Percentiles rank a stretch among this genome's conserved stretches.
phyloP scores from a whole-genome alignment of 2,329 filamentous ascomycete genomes.

The Talaromyces sp. region DNA sequence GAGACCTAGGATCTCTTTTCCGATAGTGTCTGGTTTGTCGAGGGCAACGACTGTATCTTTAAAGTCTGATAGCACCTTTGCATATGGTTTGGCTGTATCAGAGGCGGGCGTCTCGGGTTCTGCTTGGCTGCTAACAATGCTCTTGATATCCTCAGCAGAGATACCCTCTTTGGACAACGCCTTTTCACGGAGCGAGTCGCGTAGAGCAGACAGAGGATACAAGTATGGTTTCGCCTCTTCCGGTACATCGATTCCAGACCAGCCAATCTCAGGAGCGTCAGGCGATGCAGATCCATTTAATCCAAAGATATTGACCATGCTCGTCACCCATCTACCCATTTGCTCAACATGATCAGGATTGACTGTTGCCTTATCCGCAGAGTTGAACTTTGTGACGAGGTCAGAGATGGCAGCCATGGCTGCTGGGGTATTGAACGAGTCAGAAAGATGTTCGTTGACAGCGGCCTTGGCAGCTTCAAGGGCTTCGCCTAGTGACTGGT shows the following conservation, averaged over 20 bases:
- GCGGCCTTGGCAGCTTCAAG: conserved; percentile 55
- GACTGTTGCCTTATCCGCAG: conserved; percentile 45
- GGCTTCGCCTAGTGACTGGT: conserved; percentile 46
- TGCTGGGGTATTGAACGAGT: conserved; percentile 82
- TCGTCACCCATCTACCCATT: conserved; percentile 75
- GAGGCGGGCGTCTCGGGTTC: conserved; percentile 23
- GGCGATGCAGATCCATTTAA: conserved; percentile 50
- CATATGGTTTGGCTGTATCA: conserved; percentile 44
- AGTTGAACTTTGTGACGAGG: conserved; percentile 74
- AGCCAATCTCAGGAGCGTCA: conserved; percentile 52
- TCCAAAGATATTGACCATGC: conserved; percentile 79
- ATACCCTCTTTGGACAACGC: conserved; percentile 51
- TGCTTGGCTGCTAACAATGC: conserved; percentile 36
- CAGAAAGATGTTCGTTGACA: conserved; percentile 66
- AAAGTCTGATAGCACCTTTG: conserved; percentile 46
- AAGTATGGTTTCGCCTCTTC: conserved; percentile 58
- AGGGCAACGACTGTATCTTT: conserved; percentile 39
- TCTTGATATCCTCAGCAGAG: conserved; percentile 35
- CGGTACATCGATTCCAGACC: conserved; percentile 64
- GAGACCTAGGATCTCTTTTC: conserved; percentile 70
- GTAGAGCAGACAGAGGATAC: conserved; percentile 56
- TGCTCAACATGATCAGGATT: conserved; percentile 49
- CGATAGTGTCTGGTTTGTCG: conserved; percentile 50
- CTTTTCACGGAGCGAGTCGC: conserved; percentile 56
- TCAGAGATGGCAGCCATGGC: conserved; percentile 77